Conservation (phyloP, 441 rosid species). For the Erodium moschatum region DNA sequence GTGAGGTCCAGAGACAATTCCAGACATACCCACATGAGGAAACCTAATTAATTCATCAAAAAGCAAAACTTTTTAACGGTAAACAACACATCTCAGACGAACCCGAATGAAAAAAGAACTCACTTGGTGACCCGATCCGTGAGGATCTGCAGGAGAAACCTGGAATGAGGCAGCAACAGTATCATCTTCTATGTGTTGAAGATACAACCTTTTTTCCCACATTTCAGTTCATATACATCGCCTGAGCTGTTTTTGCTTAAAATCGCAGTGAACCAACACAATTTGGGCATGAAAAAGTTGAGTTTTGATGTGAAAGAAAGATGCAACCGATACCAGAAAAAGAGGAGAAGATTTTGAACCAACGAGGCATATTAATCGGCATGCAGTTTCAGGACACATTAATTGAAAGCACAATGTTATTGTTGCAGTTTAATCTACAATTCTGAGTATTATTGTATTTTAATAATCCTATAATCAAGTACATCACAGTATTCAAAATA, state of each 20-base stretch:
- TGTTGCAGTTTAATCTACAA: too few species aligned
- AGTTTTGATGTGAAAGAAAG: not conserved
- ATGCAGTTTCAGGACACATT: not conserved
- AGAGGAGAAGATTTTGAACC: not conserved
- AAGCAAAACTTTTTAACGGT: not conserved
- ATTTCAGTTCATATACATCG: not conserved
- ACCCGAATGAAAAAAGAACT: constrained; percentile 12
- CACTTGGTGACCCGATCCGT: constrained; percentile 65
- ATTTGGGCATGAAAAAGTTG: too few species aligned
- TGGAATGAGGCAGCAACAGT: constrained; percentile 76
- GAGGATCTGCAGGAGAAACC: constrained; percentile 81
- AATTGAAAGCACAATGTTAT: too few species aligned
- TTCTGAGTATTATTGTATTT: too few species aligned
- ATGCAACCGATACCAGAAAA: not conserved
- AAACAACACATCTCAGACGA: not conserved
- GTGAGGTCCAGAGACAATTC: not conserved
- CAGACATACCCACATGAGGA: not conserved
- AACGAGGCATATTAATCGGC: not conserved
- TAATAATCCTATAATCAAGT: too few species aligned
- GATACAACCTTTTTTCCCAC: not conserved
- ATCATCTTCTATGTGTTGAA: constrained; percentile 37
- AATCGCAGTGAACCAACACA: not conserved
- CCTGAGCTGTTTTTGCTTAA: not conserved
- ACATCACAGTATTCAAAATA: too few species aligned
- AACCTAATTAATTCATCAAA: not conserved